Base-by-base conservation (phyloP, 1,284 basidiomycete species). In the Apiotrichum laibachii region DNA sequence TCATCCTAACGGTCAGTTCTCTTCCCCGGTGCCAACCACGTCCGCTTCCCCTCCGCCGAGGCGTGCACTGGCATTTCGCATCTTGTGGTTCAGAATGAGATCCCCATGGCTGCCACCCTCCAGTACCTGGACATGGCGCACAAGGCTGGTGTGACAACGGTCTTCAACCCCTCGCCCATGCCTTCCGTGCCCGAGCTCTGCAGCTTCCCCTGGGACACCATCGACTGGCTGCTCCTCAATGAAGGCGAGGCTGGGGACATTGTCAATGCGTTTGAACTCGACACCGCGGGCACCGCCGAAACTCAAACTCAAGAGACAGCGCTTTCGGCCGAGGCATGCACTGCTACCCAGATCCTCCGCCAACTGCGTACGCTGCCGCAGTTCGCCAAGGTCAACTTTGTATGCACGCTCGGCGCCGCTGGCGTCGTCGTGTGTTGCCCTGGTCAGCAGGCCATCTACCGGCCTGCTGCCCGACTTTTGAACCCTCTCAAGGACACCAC, bases 101-200 rank as follows among this genome's bases (percentile, higher is more conserved):
- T 85, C 53, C 82, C 82, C 0, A 72, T 83, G 15, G 52, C 64
- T 1, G 75, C 77, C 8, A 84, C 83, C 7, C 57, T 74, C 16
- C 66, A 76, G 5, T 80, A 81, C 63, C 72, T 82, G 52, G 52
- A 21, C 15, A 56, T 61, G 5, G 78, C 78, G 0, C 63, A 63
- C 21, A 16, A 49, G 26, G 57, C 59, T 19, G 65, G 67, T 21
- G 33, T 80, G 1, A 72, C 62, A 16, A 77, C 77, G 8, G 64
- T 84, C n/a, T 82, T 81, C 74, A 85, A 85, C 67, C 83, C 83
- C 0, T 81, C 80, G 0, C 83, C 83, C 7, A 83, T 85, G 81
- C 80, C 79, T 2, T 66, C 72, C 1, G 44, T 58, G 1, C 62
- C 64, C 0, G 73, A 82, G 57, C 72, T 83, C 18, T 65, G 67